Evolutionary conservation across 345 rosid species (phyloP), one percentile per base, ranked within the genome.

Genomic region (Eucalyptus curtisii): DNA sequence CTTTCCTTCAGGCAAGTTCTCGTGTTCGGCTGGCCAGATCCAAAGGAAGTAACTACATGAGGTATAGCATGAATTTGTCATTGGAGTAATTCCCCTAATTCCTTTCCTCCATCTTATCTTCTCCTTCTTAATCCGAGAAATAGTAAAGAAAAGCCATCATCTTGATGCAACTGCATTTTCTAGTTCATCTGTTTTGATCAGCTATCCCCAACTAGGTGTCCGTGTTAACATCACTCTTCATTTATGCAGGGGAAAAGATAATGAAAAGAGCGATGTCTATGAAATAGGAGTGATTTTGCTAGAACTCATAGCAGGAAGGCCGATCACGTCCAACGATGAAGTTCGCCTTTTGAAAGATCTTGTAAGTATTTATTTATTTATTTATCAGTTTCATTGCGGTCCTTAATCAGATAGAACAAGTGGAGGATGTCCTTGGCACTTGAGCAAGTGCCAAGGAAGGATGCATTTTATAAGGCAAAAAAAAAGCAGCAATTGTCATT

Each of bases 261-360:
- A 86, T 7, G 93, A 92, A 4, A 92, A 90, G 49, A 86, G 91
- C n/a, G 95, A 95, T 87, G 90, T 94, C 24, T 90, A 90, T 71
- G 95, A 93, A 88, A 81, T 93, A 22, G 97, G 97, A 76, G 94
- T 94, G 16, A 94, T 95, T 92, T 87, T 95, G 50, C 90, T 93
- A 6, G 96, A 95, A 91, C 91, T 94, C 85, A 92, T 95, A 5
- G 92, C 88, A 5, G 96, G 96, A 90, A 91, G 95, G 88, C 93
- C 94, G 22, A 90, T 94, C 88, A 87, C 45, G 10, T 92, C 93
- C 76, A 50, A 86, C 15, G 89, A 92, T 45, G 95, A 94, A 68
- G 93, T 90, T 13, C 49, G 52, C 79, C 88, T 92, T 5, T 89
- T 87, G 8, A 92, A 93, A 91, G 95, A 94, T 88, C 89, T 94